A percentile compares a stretch with the other conserved stretches of the same genome.
phyloP scores from a whole-genome alignment of 2,329 filamentous ascomycete genomes.

The Metarhizium brunneum region DNA sequence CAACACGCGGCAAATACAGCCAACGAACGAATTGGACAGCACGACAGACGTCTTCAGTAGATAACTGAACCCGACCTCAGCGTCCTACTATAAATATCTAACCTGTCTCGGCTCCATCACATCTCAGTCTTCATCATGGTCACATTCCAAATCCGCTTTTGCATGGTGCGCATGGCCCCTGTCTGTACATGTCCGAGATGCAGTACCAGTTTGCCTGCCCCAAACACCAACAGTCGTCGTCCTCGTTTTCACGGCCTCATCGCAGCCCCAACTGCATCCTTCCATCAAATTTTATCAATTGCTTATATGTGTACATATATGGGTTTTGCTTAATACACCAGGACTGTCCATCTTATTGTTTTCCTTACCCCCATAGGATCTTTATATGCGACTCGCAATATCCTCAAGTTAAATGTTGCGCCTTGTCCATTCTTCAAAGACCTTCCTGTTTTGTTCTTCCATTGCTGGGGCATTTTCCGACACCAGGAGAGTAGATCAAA shows the following conservation, averaged over 20 bases:
- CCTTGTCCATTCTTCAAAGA: slow-evolving; percentile 6
- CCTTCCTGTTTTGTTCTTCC: slow-evolving; percentile 1
- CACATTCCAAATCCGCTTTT: no score
- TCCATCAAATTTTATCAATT: background rate
- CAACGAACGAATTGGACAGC: slow-evolving; percentile 24
- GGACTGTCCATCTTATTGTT: background rate
- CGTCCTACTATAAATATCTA: no score
- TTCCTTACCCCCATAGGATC: background rate
- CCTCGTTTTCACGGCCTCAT: background rate
- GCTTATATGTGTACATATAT: background rate
- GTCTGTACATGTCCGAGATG: no score
- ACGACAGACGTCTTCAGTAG: slow-evolving; percentile 19
- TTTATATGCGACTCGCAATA: slow-evolving; percentile 6
- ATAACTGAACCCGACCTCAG: no score
- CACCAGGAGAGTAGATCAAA: slow-evolving; percentile 18
- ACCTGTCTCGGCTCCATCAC: no score
- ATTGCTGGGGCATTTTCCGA: slow-evolving; percentile 7
- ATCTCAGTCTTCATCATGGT: no score
- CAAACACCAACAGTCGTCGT: background rate
- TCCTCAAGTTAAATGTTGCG: slow-evolving; percentile 6
- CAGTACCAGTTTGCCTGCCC: no score
- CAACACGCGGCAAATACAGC: no score
- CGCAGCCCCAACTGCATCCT: background rate
- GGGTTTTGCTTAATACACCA: background rate
- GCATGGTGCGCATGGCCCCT: no score